Evolutionary conservation across 164 flowering plant genomes (phyloP), one percentile per base, ranked within the genome.

Genomic region (Sedum album): DNA sequence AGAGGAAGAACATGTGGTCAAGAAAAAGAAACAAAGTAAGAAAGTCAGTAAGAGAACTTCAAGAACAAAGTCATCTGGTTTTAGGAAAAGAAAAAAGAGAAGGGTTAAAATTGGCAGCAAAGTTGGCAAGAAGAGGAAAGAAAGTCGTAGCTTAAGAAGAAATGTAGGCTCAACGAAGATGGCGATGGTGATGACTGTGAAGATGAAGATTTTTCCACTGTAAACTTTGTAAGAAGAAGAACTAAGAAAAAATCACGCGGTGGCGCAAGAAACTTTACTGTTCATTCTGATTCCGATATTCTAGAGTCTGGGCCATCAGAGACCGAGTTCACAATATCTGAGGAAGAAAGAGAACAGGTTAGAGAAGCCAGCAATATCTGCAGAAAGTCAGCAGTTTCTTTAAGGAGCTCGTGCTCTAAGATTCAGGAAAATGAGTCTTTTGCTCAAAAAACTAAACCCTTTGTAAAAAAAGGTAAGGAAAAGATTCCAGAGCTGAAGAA

Each of bases 291-390:
- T 80, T 90, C 92, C 30, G 99, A 90, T 76, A 76, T 72, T 68
- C 74, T 70, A 42, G 69, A 75, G 51, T 82, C 95, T 46, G 91
- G 73, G 61, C 75, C 90, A 72, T 85, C 97, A 33, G 97, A 85
- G 71, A 78, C 31, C 68, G 90, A 92, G 35, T 92, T 77, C 73
- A 86, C 91, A 17, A 77, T 95, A 9, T 89, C 96, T 10, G 99
- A 95, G 75, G 97, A 95, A 77, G 96, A 95, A 74, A 83, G 88
- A 65, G 97, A 90, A 72, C 85, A 87, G 55, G 76, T 91, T 68
- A 84, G 79, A 71, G 97, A 88, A 77, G 92, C 91, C 33, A 72
- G 61, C 36, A 69, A 53, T 48, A 69, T 86, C 55, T 81, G 83
- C 79, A 72, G 79, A 67, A 73, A 46, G 63, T 53, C 79, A 64